phyloP scores from a whole-genome alignment of 225 moss, liverwort and hornwort species.

The Pleurozium schreberi region DNA sequence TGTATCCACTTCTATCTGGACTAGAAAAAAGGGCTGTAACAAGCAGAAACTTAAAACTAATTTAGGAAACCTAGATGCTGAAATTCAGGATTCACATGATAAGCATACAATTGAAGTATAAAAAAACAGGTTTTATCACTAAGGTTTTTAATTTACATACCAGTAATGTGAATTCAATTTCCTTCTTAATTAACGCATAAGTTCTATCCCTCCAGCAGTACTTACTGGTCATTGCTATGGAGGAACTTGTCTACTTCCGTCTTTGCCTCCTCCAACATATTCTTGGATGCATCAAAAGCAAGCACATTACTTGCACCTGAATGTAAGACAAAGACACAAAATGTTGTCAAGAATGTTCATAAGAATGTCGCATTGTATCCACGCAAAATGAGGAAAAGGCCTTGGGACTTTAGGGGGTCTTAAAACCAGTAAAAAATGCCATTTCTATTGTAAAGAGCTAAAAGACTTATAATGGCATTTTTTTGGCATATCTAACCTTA shows the following conservation, averaged over 20 bases:
- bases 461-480: too few species aligned
- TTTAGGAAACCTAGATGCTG: background rate
- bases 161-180: background rate
- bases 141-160: background rate
- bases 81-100: background rate
- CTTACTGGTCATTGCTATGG: background rate
- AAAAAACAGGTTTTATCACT: too few species aligned
- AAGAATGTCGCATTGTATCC: background rate
- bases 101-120: background rate
- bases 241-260: background rate
- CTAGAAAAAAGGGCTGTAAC: background rate
- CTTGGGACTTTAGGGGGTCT: too few species aligned
- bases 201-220: background rate
- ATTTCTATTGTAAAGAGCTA: too few species aligned
- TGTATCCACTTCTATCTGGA: too few species aligned
- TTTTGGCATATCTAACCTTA: too few species aligned
- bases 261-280: conserved; percentile 17
- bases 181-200: background rate
- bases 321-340: background rate
- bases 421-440: too few species aligned
- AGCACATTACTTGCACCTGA: conserved; percentile 18
- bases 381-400: background rate
- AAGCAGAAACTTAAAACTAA: background rate
- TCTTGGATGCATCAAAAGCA: conserved; percentile 6
- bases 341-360: background rate